Base-by-base conservation (phyloP, 164 flowering plant species). In the Macadamia tetraphylla region DNA sequence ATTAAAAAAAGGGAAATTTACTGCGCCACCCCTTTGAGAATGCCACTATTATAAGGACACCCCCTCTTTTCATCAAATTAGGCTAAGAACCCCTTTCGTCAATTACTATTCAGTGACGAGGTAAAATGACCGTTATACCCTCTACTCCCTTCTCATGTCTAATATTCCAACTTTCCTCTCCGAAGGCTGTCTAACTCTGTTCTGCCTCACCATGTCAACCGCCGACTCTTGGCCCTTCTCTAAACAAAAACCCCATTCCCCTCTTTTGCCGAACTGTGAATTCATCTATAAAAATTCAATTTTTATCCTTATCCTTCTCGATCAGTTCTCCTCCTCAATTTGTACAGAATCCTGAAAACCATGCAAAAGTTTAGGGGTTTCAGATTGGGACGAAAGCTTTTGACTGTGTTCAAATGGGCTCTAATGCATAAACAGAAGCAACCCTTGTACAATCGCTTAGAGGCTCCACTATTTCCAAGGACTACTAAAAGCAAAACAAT, bases 191-290 rank as follows among this genome's bases (percentile, higher is more conserved):
- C 83, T 85, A 63, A 75, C 88, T 60, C 80, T 80, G 42, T 86
- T 67, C 70, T 82, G 83, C 10, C 79, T 86, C 51, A 69, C 83
- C 76, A 80, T 87, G 84, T 85, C 84, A 60, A 53, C 71, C 7
- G 82, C 80, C 9, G 88, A 84, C 58, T 88, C 86, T n/a, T 87
- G 90, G 89, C 91, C 84, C 13, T 83, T 87, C 66, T 81, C 29
- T 82, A 40, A 75, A 53, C 30, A 42, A 5, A 18, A 44, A 55
- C 52, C 6, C 12, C 12, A 23, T 23, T 23, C 23, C 23, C 23
- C 23, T 23, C 23, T 23, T 23, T 23, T 23, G 23, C 23, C 23
- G 23, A 23, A 23, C 23, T 23, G 23, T 23, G 23, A 23, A 23
- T 23, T 23, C 23, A 23, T 23, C 23, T 0, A 23, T 23, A 23